These are phyloP conservation scores for Sequoia sempervirens DNA, from an alignment of 75 land plant species.

Conservation along the genomic window DNA sequence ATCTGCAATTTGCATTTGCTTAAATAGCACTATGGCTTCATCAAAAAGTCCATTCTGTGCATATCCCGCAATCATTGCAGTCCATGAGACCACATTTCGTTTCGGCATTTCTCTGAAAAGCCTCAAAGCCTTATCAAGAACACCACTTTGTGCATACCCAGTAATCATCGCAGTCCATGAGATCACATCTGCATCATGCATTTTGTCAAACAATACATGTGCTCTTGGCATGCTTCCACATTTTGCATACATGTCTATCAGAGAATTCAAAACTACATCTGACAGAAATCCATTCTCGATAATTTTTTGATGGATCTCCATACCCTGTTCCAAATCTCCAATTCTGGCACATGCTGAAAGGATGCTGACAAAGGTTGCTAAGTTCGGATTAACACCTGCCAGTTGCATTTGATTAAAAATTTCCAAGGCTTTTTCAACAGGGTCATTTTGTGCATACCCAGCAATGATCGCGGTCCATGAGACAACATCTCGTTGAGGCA, in stretches of 20 bases:
- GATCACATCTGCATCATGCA: slow-evolving; percentile 23
- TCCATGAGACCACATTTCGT: slow-evolving; percentile 29
- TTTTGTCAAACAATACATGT: slow-evolving; percentile 18
- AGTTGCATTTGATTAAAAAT: slow-evolving; percentile 18
- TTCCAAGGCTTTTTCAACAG: slow-evolving; percentile 19
- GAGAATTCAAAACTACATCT: slow-evolving; percentile 8
- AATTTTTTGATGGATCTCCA: slow-evolving; percentile 14
- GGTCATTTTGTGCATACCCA: slow-evolving; percentile 23
- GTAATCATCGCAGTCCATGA: slow-evolving; percentile 35
- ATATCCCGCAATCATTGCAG: slow-evolving; percentile 10
- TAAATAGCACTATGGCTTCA: neutral
- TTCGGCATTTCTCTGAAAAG: slow-evolving; percentile 13
- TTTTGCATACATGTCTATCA: slow-evolving; percentile 26
- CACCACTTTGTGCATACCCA: slow-evolving; percentile 27
- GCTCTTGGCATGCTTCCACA: slow-evolving; percentile 14
- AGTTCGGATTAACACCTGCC: slow-evolving; percentile 22
- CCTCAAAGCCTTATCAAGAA: slow-evolving; percentile 11
- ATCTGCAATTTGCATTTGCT: neutral
- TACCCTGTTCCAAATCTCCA: slow-evolving; percentile 15
- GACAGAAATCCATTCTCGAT: slow-evolving; percentile 13
- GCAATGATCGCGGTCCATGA: slow-evolving; percentile 27
- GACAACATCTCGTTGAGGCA: slow-evolving; percentile 13
- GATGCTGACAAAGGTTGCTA: slow-evolving; percentile 15
- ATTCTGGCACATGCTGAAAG: slow-evolving; percentile 19
- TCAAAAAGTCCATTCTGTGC: neutral